Conservation (phyloP, 768 basidiomycete genomes). For the Scleroderma bovista region DNA sequence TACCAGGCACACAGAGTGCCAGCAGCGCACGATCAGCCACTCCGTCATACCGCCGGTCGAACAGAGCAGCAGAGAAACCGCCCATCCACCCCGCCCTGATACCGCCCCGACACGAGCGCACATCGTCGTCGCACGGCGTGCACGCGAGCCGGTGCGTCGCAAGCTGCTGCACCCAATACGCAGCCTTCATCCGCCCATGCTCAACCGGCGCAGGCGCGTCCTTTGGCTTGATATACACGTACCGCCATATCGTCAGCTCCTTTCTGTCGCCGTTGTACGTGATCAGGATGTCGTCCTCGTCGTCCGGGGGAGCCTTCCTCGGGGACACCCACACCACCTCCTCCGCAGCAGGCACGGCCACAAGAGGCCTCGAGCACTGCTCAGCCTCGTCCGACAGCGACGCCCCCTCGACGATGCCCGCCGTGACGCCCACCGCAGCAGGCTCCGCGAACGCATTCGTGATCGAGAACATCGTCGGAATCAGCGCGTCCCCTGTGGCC, state of each 20-base stretch:
- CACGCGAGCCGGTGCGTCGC: conserved; percentile 41
- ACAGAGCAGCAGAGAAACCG: conserved; percentile 49
- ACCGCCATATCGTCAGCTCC: conserved; percentile 65
- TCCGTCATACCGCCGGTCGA: conserved; percentile 65
- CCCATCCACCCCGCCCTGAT: conserved; percentile 1
- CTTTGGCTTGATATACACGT: conserved; percentile 59
- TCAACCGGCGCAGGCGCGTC: conserved; percentile 42
- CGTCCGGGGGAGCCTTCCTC: conserved; percentile 34
- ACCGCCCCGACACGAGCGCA: background rate
- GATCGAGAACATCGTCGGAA: conserved; percentile 80
- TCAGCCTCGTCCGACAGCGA: conserved; percentile 52
- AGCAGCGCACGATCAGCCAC: conserved; percentile 45
- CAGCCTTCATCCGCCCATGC: conserved; percentile 61
- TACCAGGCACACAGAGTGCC: conserved; percentile 48
- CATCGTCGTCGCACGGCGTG: conserved; percentile 42
- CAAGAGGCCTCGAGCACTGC: conserved; percentile 43
- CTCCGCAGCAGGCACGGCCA: conserved; percentile 56
- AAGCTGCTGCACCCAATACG: conserved; percentile 69
- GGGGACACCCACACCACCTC: conserved; percentile 57
- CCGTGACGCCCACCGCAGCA: conserved; percentile 61
- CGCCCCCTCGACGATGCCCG: conserved; percentile 48
- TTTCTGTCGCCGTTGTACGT: conserved; percentile 52
- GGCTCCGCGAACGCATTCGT: conserved; percentile 75
- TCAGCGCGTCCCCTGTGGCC: conserved; percentile 54
- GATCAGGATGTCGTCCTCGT: conserved; percentile 46